Evolutionary conservation across 768 basidiomycete species (phyloP).

Genomic region (Imleria badia): DNA sequence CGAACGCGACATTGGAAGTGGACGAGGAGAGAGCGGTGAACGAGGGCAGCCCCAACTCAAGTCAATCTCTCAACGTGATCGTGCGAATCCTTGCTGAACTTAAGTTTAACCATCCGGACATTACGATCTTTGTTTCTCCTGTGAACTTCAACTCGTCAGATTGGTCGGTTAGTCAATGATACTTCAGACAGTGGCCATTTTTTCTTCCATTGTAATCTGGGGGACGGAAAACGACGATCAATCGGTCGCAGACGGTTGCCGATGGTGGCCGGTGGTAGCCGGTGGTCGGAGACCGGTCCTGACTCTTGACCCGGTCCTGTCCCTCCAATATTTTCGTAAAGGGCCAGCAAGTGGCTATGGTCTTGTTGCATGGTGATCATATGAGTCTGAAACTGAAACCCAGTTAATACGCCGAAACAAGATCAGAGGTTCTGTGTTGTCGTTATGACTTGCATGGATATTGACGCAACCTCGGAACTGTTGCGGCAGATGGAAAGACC

Average conservation of each 20-base stretch:
- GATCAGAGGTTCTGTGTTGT: slow-evolving; percentile 36
- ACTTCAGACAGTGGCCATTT: slow-evolving; percentile 43
- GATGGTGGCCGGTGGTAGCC: no score
- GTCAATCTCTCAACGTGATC: slow-evolving; percentile 2
- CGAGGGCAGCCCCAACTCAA: neutral
- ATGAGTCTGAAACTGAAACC: neutral
- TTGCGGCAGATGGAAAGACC: neutral
- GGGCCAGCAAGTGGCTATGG: slow-evolving; percentile 16
- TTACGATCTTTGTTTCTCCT: slow-evolving; percentile 5
- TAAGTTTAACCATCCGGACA: neutral
- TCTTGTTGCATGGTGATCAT: neutral
- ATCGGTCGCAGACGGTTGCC: no score
- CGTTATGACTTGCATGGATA: no score
- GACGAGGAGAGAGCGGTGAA: neutral
- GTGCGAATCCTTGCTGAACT: slow-evolving; percentile 1
- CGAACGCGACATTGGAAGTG: slow-evolving; percentile 19
- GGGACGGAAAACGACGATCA: no score
- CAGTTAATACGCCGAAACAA: slow-evolving; percentile 44
- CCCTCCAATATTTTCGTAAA: no score
- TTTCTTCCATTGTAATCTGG: slow-evolving; percentile 60
- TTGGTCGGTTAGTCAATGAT: slow-evolving; percentile 41
- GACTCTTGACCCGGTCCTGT: no score
- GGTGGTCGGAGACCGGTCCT: no score
- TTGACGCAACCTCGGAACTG: neutral
- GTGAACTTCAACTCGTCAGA: slow-evolving; percentile 36